These are phyloP conservation scores for Penicillium crystallinum DNA, from an alignment of 495 filamentous ascomycete species.

Conservation along the genomic window DNA sequence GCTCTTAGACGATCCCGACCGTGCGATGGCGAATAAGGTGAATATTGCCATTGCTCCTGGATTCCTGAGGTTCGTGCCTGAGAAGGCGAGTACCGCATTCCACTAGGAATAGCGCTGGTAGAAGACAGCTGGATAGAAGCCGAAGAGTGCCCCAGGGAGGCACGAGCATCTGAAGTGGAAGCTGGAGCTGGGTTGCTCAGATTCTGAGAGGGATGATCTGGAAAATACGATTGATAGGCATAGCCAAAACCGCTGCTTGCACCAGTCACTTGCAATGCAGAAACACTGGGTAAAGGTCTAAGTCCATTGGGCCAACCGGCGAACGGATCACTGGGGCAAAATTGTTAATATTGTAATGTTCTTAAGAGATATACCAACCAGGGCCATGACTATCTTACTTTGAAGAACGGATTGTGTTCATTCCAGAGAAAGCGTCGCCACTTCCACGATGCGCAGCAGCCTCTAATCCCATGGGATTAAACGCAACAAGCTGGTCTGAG, in stretches of 20 bases:
- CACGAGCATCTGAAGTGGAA: not conserved
- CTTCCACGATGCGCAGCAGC: not conserved
- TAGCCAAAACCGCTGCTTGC: not conserved
- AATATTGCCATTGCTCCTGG: not conserved
- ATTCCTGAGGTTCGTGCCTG: not conserved
- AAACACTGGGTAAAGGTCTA: not conserved
- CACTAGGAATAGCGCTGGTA: not conserved
- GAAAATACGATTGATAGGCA: not conserved
- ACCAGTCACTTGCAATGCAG: not conserved
- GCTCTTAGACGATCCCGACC: not conserved
- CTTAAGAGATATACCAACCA: not conserved
- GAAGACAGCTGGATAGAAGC: not conserved
- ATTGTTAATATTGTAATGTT: not conserved
- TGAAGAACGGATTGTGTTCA: not conserved
- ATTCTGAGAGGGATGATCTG: not conserved
- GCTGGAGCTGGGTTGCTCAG: not conserved
- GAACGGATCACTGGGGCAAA: not conserved
- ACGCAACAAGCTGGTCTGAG: not conserved
- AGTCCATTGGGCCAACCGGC: not conserved
- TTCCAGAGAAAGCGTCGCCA: not conserved
- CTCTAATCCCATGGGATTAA: not conserved
- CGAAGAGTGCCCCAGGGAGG: not conserved
- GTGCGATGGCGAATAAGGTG: not conserved
- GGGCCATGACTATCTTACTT: not conserved
- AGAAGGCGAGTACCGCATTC: not conserved